These are phyloP conservation scores for Boletus coccyginus DNA, from an alignment of 768 basidiomycete species.

Conservation along the genomic window DNA sequence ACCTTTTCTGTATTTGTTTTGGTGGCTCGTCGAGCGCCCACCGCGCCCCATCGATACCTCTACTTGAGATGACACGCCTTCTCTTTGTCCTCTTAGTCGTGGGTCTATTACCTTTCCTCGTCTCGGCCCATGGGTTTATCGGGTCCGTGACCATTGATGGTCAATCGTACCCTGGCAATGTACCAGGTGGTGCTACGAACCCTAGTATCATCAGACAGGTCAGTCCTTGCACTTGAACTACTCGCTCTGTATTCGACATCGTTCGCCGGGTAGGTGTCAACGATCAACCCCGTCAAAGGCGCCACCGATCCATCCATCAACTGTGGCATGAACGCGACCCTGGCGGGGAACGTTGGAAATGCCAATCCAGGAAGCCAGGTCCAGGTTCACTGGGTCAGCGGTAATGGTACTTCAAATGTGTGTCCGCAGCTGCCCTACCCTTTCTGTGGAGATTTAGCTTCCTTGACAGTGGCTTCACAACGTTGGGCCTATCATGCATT, in stretches of 20 bases:
- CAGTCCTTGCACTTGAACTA: not conserved
- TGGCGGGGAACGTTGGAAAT: slow-evolving; percentile 47
- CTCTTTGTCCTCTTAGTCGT: slow-evolving; percentile 9
- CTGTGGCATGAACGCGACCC: slow-evolving; percentile 55
- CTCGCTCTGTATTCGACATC: not conserved
- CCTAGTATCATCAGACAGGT: slow-evolving; percentile 45
- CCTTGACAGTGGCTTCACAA: slow-evolving; percentile 48
- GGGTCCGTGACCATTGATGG: slow-evolving; percentile 31
- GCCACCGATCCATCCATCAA: slow-evolving; percentile 52
- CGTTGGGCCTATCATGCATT: slow-evolving; percentile 69
- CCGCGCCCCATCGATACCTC: not conserved
- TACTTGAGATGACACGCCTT: slow-evolving; percentile 13
- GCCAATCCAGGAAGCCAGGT: slow-evolving; percentile 59
- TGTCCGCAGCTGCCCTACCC: slow-evolving; percentile 4
- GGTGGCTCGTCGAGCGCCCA: slow-evolving; percentile 21
- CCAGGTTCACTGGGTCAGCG: slow-evolving; percentile 51
- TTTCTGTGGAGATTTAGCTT: not conserved
- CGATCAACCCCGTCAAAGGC: slow-evolving; percentile 53
- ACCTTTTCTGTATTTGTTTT: slow-evolving; percentile 4
- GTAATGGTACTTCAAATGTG: slow-evolving; percentile 37
- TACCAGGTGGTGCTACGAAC: slow-evolving; percentile 32
- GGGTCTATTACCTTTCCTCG: slow-evolving; percentile 17
- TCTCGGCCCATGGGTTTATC: slow-evolving; percentile 32
- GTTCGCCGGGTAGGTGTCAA: slow-evolving; percentile 21
- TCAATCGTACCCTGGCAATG: slow-evolving; percentile 25